Percentiles rank a stretch among this genome's conserved stretches.
Conservation (phyloP, 2,329 filamentous ascomycete species). For the Teratosphaeriaceae sp. region DNA sequence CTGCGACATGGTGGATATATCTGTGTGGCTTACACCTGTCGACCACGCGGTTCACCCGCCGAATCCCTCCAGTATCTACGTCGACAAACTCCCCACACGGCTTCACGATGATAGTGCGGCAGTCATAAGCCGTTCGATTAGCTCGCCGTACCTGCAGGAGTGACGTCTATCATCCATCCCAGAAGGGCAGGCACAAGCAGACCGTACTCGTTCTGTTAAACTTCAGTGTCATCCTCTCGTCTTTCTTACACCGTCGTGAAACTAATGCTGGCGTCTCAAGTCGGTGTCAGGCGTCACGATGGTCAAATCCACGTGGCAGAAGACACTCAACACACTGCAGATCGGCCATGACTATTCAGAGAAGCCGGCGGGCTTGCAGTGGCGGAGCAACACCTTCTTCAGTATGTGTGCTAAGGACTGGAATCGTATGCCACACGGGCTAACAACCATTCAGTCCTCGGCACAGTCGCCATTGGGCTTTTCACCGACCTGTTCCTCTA, state of each 20-base stretch:
- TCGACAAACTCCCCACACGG: too few relatives aligned
- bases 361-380: conserved; percentile 36
- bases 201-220: too few relatives aligned
- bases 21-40: too few relatives aligned
- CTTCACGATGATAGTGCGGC: too few relatives aligned
- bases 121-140: too few relatives aligned
- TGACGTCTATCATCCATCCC: conserved; percentile 1
- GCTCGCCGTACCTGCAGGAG: conserved; percentile 2
- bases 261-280: too few relatives aligned
- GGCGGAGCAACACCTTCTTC: conserved; percentile 54
- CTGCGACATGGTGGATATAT: too few relatives aligned
- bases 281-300: conserved; percentile 6
- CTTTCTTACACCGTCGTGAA: neutral
- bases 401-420: conserved; percentile 38
- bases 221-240: neutral
- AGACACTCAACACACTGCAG: conserved; percentile 29
- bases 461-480: conserved; percentile 46
- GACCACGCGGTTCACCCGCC: too few relatives aligned
- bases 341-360: conserved; percentile 28
- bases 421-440: conserved; percentile 1
- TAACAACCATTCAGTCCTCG: conserved; percentile 50
- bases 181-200: neutral
- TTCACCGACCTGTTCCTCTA: conserved; percentile 46
- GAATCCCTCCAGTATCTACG: too few relatives aligned
- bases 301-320: conserved; percentile 8